Evolutionary conservation across 352 stramenopile genomes (phyloP).

Genomic region (Pythium rishiriense): DNA sequence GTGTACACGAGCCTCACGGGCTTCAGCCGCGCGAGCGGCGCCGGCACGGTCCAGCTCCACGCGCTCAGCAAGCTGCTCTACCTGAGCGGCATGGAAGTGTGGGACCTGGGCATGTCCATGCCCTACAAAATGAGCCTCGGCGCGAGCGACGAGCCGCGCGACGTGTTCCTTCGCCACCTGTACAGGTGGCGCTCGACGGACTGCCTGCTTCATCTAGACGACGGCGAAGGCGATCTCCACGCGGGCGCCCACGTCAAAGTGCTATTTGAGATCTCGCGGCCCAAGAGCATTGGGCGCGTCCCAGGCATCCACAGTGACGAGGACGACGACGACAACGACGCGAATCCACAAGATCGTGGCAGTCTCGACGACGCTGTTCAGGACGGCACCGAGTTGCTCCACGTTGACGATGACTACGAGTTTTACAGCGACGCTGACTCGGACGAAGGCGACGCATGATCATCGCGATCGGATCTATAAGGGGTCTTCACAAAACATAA

Average conservation of each 20-base stretch:
- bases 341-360: not conserved
- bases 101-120: constrained; percentile 90
- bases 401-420: constrained; percentile 15
- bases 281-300: constrained; percentile 28
- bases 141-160: constrained; percentile 64
- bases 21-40: constrained; percentile 69
- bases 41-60: constrained; percentile 85
- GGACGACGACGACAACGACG: constrained; percentile 7
- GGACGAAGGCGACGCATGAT: constrained; percentile 2
- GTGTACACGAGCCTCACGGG: constrained; percentile 91
- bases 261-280: constrained; percentile 52
- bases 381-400: constrained; percentile 19
- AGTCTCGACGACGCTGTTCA: constrained; percentile 17
- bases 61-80: constrained; percentile 76
- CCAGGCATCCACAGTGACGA: constrained; percentile 28
- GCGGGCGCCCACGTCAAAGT: constrained; percentile 50
- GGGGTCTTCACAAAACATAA: not conserved
- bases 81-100: constrained; percentile 75
- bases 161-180: constrained; percentile 68
- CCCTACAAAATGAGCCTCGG: constrained; percentile 86
- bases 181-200: constrained; percentile 64
- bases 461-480: not conserved
- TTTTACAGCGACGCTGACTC: not conserved
- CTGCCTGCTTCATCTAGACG: constrained; percentile 48
- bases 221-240: constrained; percentile 38